These are phyloP conservation scores for Mentha longifolia DNA, from an alignment of 257 asterid species.

Conservation along the genomic window DNA sequence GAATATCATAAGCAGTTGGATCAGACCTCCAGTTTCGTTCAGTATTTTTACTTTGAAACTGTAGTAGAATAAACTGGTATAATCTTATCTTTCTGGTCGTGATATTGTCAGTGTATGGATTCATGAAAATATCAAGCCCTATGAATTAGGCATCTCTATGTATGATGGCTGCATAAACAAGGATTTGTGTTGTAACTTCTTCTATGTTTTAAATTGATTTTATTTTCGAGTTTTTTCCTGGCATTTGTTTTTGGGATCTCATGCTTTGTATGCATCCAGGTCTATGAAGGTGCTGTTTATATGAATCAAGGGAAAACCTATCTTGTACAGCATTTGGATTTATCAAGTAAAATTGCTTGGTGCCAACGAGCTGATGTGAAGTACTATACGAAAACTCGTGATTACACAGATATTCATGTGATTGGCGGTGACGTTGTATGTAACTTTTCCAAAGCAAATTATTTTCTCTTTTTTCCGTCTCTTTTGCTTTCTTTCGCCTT, in stretches of 20 bases:
- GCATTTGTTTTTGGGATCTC: conserved; percentile 26
- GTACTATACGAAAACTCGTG: conserved; percentile 90
- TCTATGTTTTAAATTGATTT: conserved; percentile 25
- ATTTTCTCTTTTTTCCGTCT: conserved; percentile 10
- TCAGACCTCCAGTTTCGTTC: conserved; percentile 15
- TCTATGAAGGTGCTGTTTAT: conserved; percentile 94
- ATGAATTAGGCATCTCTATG: background rate
- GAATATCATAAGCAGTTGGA: conserved; percentile 17
- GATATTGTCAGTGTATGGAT: background rate
- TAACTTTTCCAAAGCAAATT: conserved; percentile 25
- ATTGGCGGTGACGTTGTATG: conserved; percentile 76
- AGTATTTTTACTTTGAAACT: conserved; percentile 1
- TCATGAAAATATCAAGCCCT: background rate
- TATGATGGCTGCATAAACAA: background rate
- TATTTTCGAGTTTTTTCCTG: conserved; percentile 22
- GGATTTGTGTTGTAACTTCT: conserved; percentile 4
- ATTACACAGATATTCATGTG: conserved; percentile 81
- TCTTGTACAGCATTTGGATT: conserved; percentile 83
- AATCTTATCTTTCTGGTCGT: background rate
- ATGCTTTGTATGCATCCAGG: conserved; percentile 52
- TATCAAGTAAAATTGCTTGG: conserved; percentile 83
- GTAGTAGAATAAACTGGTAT: conserved; percentile 19
- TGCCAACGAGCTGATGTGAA: conserved; percentile 86
- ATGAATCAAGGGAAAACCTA: conserved; percentile 93
- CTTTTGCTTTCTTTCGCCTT: conserved; percentile 26